Base-by-base conservation (phyloP, 768 basidiomycete species). In the Russula sp. region DNA sequence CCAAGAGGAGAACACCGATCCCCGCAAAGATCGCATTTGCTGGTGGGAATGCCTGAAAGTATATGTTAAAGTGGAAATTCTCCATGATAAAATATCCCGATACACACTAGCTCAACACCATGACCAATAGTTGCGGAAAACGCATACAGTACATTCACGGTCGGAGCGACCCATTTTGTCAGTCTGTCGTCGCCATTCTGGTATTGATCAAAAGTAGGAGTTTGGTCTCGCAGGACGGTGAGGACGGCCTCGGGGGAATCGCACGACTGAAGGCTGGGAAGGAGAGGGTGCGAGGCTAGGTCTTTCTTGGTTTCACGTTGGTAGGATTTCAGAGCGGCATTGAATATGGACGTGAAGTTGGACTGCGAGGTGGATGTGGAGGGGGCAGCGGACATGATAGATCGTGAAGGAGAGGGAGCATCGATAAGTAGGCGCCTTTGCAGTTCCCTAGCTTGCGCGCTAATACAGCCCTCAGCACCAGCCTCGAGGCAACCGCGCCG, bases 11-110 rank as follows among this genome's bases (percentile, higher is more conserved):
- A 46, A 46, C 44, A 0, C 44, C 44, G 44, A 46, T 46, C n/a
- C n/a, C n/a, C 13, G 26, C 28, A 30, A 57, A 57, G 18, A 57
- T 44, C 5, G n/a, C 28, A n/a, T 57, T 57, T 4, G 56, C 56
- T 6, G 58, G 24, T 11, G 44, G n/a, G 44, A 46, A 46, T 24
- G n/a, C 16, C 44, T 46, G n/a, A 46, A 9, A 22, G n/a, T n/a
- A 1, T 2, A 9, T 2, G 8, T 46, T 22, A 46, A n/a, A 8
- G 4, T 3, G n/a, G 10, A 20, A 22, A n/a, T n/a, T 34, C 44
- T 46, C 20, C 44, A 46, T 10, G 44, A 22, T 4, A 11, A 46
- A 22, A n/a, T 10, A 20, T 22, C 44, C 3, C 10, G 44, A 46
- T 46, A 46, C 8, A 4, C n/a, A 46, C 44, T 9, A 46, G 44